Percentiles rank a stretch among this genome's conserved stretches.
Conservation (phyloP, 805 yeast genomes). For the Nakazawaea wickerhamii region DNA sequence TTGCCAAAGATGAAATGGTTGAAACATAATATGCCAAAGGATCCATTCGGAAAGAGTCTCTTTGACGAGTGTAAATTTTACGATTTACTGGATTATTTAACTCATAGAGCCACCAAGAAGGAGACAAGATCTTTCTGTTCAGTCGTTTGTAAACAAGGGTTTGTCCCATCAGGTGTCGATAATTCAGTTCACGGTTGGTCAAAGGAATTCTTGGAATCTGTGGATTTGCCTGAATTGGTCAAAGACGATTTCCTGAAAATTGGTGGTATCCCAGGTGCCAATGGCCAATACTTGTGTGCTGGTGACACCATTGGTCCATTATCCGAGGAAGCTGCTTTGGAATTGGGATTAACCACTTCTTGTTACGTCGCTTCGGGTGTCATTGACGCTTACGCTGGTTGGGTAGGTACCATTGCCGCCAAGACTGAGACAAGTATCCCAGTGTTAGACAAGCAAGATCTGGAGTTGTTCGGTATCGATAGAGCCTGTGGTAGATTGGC, state of each 20-base stretch:
- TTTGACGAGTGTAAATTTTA: constrained; percentile 71
- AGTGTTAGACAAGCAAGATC: constrained; percentile 43
- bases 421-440: constrained; percentile 58
- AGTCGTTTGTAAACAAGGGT: constrained; percentile 92
- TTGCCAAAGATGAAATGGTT: constrained; percentile 96
- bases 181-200: constrained; percentile 89
- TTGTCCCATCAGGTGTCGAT: constrained; percentile 89
- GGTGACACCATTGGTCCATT: constrained; percentile 86
- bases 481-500: constrained; percentile 82
- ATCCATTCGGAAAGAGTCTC: constrained; percentile 26
- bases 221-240: constrained; percentile 73
- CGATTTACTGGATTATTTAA: constrained; percentile 87
- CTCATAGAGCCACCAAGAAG: constrained; percentile 83
- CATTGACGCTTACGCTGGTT: constrained; percentile 97
- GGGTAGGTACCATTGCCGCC: constrained; percentile 98
- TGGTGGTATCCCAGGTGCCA: constrained; percentile 77
- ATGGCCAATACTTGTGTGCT: constrained; percentile 74
- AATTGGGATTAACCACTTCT: constrained; percentile 72
- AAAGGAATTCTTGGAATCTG: constrained; percentile 57
- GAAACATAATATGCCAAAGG: constrained; percentile 71
- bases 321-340: constrained; percentile 61
- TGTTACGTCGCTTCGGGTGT: constrained; percentile 93
- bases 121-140: constrained; percentile 89
- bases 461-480: constrained; percentile 40
- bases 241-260: constrained; percentile 71